phyloP scores from a whole-genome alignment of 2,329 filamentous ascomycete genomes.

The Beauveria brongniartii region DNA sequence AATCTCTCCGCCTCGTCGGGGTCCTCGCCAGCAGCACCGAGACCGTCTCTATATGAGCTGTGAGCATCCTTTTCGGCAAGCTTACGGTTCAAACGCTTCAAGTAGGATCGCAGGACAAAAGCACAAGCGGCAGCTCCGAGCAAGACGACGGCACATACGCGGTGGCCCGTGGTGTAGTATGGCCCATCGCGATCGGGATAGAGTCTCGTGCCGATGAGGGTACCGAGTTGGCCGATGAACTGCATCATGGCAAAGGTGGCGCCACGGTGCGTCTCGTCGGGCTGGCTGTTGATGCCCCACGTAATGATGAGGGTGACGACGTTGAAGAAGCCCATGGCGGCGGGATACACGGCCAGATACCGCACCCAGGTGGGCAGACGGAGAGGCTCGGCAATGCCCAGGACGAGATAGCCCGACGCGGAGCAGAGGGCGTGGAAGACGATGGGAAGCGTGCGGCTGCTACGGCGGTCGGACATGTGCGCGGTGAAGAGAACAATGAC shows the following conservation, averaged over 20 bases:
- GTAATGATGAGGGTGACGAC: slow-evolving; percentile 78
- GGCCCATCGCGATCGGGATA: slow-evolving; percentile 54
- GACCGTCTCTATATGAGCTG: slow-evolving; percentile 7
- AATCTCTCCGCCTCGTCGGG: slow-evolving; percentile 32
- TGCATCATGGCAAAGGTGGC: slow-evolving; percentile 75
- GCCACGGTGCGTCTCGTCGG: slow-evolving; percentile 59
- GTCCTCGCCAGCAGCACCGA: neutral
- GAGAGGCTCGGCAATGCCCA: slow-evolving; percentile 48
- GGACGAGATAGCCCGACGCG: slow-evolving; percentile 48
- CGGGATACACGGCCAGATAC: slow-evolving; percentile 72
- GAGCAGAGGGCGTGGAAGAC: slow-evolving; percentile 63
- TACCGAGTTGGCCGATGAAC: slow-evolving; percentile 71
- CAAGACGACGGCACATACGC: slow-evolving; percentile 56
- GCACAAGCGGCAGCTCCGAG: slow-evolving; percentile 49
- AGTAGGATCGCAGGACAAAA: slow-evolving; percentile 41
- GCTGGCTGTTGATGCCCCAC: slow-evolving; percentile 84
- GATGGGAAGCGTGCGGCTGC: slow-evolving; percentile 56
- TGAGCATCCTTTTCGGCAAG: slow-evolving; percentile 29
- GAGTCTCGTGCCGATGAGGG: slow-evolving; percentile 58
- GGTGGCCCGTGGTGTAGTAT: slow-evolving; percentile 56
- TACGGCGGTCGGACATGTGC: slow-evolving; percentile 59
- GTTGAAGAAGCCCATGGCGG: slow-evolving; percentile 72
- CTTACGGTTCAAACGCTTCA: slow-evolving; percentile 42
- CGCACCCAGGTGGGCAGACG: slow-evolving; percentile 41
- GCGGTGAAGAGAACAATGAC: slow-evolving; percentile 63